Evolutionary conservation across 331 rosid species (phyloP).

Genomic region (Arachis monticola): DNA sequence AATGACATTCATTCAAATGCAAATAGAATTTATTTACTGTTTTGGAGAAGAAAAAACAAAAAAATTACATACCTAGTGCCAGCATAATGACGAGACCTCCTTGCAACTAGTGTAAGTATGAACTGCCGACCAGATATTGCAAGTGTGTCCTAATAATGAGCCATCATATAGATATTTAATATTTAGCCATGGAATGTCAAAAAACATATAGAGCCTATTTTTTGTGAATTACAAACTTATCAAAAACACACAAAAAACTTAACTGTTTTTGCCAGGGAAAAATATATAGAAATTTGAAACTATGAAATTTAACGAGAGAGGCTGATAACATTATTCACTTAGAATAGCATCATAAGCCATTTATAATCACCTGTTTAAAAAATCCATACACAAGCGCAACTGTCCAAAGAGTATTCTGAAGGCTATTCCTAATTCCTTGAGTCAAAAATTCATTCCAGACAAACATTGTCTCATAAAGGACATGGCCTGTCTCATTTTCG

Average conservation of each 20-base stretch:
- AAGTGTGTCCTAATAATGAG: slow-evolving; percentile 58
- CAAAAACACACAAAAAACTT: neutral
- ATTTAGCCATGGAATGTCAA: slow-evolving; percentile 6
- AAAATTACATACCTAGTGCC: slow-evolving; percentile 72
- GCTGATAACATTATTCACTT: slow-evolving; percentile 6
- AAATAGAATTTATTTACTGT: neutral
- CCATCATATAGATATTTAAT: slow-evolving; percentile 21
- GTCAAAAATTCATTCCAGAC: slow-evolving; percentile 92
- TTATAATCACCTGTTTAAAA: slow-evolving; percentile 73
- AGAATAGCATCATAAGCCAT: neutral
- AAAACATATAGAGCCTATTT: neutral
- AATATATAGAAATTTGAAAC: neutral
- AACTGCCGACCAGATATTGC: slow-evolving; percentile 60
- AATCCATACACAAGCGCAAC: slow-evolving; percentile 87
- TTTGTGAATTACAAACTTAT: neutral
- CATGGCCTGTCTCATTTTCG: slow-evolving; percentile 59
- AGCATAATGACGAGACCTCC: slow-evolving; percentile 89
- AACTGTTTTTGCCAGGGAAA: neutral
- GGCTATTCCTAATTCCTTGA: slow-evolving; percentile 65
- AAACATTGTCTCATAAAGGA: slow-evolving; percentile 73
- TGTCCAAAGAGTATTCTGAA: slow-evolving; percentile 79
- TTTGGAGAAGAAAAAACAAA: slow-evolving; percentile 5
- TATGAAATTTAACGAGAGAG: neutral
- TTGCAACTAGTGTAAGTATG: slow-evolving; percentile 77
- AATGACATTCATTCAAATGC: slow-evolving; percentile 19